Evolutionary conservation across 73 alveolate species (phyloP).

Genomic region (Uronychia binucleata): DNA sequence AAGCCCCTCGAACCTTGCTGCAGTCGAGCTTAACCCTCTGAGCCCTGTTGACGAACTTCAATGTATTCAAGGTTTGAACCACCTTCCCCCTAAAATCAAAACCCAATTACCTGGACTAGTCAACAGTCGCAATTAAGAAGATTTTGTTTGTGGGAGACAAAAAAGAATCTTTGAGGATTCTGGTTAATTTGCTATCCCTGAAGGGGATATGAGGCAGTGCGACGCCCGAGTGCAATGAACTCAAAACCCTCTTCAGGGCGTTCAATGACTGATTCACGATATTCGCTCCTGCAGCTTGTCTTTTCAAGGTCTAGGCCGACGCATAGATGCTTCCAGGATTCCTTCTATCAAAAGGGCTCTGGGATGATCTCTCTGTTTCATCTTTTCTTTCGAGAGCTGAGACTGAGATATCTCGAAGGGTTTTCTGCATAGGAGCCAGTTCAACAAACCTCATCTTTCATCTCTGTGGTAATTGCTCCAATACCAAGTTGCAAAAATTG

Average conservation of each 20-base stretch:
- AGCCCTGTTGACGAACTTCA: background rate
- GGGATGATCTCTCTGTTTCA: background rate
- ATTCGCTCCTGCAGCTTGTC: background rate
- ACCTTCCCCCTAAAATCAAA: background rate
- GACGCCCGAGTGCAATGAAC: background rate
- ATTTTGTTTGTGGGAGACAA: background rate
- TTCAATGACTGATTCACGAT: background rate
- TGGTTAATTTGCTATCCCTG: background rate
- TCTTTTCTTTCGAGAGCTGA: background rate
- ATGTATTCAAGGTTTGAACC: background rate
- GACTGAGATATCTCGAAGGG: background rate
- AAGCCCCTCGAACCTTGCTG: background rate
- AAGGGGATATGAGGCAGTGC: background rate
- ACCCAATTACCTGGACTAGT: background rate
- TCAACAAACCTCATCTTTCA: background rate
- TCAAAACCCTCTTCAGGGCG: background rate
- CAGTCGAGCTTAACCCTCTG: background rate
- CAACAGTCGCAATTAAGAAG: background rate
- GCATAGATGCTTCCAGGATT: background rate
- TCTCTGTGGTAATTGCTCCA: background rate
- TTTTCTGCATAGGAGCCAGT: background rate
- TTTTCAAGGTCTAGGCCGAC: background rate
- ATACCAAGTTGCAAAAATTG: background rate
- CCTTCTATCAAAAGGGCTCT: background rate
- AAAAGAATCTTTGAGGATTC: background rate